Evolutionary conservation across 164 flowering plant species (phyloP).

Genomic region (Umbellularia californica): DNA sequence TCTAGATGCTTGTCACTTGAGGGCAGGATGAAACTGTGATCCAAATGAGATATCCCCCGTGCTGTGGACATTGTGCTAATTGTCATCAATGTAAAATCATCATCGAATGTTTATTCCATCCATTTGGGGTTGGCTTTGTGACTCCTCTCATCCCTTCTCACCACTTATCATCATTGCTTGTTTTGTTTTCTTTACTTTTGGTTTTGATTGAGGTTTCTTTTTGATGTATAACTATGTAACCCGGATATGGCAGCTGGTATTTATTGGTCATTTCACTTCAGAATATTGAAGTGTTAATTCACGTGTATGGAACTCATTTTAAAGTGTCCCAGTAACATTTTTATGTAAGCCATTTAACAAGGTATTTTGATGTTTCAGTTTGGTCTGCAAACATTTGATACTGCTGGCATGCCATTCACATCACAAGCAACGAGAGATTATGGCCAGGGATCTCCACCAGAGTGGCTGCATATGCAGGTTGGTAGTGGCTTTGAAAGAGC

Average conservation of each 20-base stretch:
- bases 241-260: background rate
- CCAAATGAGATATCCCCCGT: background rate
- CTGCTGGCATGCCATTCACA: conserved; percentile 50
- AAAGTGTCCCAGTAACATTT: background rate
- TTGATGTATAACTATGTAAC: background rate
- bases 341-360: background rate
- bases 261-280: too few species aligned
- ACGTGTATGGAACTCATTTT: background rate
- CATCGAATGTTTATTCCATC: too few species aligned
- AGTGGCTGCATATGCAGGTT: conserved; percentile 89
- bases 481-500: conserved; percentile 69
- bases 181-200: background rate
- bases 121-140: too few species aligned
- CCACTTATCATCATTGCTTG: background rate
- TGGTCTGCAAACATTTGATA: conserved; percentile 49
- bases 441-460: conserved; percentile 51
- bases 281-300: too few species aligned
- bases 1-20: background rate
- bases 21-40: background rate
- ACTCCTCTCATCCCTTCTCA: background rate
- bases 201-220: too few species aligned
- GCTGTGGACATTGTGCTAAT: background rate
- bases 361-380: conserved; percentile 33
- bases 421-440: conserved; percentile 63
- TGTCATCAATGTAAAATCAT: background rate